Base-by-base conservation (phyloP, 257 asterid genomes). In the Nicotiana knightiana region DNA sequence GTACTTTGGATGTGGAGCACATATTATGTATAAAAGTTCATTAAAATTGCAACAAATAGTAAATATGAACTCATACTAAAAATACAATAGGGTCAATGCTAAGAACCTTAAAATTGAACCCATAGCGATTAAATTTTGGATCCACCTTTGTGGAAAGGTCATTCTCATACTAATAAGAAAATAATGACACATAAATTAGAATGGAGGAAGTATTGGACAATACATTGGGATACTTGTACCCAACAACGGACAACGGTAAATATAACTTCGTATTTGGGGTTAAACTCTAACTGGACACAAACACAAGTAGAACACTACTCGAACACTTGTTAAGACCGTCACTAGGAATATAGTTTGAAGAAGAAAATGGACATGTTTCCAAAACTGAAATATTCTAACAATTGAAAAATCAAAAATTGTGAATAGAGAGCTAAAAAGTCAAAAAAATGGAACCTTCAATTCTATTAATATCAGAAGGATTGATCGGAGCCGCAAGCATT, bases 401-500 rank as follows among this genome's bases (percentile, higher is more conserved):
- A 30, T 8, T 13, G 6, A 5, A 48, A 37, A 66, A 64, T 39
- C 5, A 21, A 4, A 51, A 76, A 75, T 12, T 24, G 21, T 4
- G 48, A 46, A 9, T 39, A 10, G 59, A 18, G 55, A 57, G 18
- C 53, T 75, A 79, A 82, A 51, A 43, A 65, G 5, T 28, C 28
- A 71, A 67, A 67, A 21, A n/a, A 10, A 57, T 53, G 16, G 18
- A 62, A 95, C 99, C 98, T 91, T 96, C 90, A 71, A 96, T 96
- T 81, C 99, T 87, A 83, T 96, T 96, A 76, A 96, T 92, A 83
- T 96, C 99, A 55, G 99, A 96, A 63, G 99, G 99, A 81, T 96
- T 96, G 75, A 96, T 93, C 3, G 99, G 99, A 78, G 98, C 88
- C 16, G 99, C 98, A 35, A 96, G 93, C 97, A 96, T 94, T 89